A percentile compares a stretch with the other conserved stretches of the same genome.
Conservation (phyloP, 495 filamentous ascomycete species). For the Poronia punctata region DNA sequence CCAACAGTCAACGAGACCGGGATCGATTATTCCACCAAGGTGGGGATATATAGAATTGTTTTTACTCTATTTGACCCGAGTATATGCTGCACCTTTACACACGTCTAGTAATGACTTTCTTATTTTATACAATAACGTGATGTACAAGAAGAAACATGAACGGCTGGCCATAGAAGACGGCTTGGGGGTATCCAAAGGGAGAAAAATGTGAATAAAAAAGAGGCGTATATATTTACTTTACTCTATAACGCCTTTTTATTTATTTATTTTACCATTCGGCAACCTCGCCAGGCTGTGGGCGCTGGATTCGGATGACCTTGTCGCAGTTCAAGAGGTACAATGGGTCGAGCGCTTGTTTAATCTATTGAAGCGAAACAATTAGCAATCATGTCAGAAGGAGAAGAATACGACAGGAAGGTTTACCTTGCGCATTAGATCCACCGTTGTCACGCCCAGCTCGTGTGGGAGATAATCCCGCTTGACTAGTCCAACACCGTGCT, state of each 20-base stretch:
- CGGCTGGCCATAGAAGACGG: no score
- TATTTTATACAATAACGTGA: not conserved
- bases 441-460: conserved; percentile 63
- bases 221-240: no score
- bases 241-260: no score
- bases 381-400: conserved; percentile 1
- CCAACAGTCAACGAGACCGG: no score
- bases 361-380: conserved; percentile 17
- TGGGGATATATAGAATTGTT: no score
- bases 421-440: conserved; percentile 75
- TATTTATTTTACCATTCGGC: conserved; percentile 35
- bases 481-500: conserved; percentile 75
- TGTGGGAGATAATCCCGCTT: conserved; percentile 75
- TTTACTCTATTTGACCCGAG: no score
- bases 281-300: conserved; percentile 45
- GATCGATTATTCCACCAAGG: no score
- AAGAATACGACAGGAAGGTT: conserved; percentile 9
- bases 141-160: no score
- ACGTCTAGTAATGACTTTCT: no score
- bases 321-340: conserved; percentile 73
- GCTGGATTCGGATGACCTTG: conserved; percentile 64
- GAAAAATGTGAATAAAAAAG: no score
- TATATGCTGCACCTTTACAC: no score
- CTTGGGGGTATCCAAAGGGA: no score
- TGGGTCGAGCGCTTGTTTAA: conserved; percentile 71